These are phyloP conservation scores for Monilinia aucupariae DNA, from an alignment of 2,329 filamentous ascomycete species.

Conservation along the genomic window DNA sequence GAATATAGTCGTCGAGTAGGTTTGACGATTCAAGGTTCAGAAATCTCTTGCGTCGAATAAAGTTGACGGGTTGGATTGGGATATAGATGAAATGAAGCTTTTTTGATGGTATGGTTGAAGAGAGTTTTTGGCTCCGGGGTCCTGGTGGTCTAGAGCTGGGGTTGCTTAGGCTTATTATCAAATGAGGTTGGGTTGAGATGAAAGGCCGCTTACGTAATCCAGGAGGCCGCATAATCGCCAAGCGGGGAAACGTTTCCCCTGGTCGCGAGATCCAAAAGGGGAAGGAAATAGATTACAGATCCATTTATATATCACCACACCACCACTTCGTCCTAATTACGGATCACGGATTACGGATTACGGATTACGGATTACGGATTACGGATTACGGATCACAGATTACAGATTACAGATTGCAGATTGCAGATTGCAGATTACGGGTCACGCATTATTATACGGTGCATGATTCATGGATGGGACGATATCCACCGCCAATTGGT, in stretches of 20 bases:
- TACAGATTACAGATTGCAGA: too few species aligned
- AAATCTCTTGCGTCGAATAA: not conserved
- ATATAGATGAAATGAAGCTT: not conserved
- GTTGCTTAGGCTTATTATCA: too few species aligned
- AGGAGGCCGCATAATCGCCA: not conserved
- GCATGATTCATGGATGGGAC: not conserved
- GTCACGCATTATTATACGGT: too few species aligned
- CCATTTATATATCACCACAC: slow-evolving; percentile 17
- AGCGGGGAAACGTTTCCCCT: not conserved
- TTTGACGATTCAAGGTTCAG: not conserved
- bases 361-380: too few species aligned
- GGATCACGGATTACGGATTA: too few species aligned
- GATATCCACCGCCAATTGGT: slow-evolving; percentile 7
- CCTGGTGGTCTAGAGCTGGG: slow-evolving; percentile 3
- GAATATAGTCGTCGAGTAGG: not conserved
- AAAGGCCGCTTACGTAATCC: slow-evolving; percentile 9
- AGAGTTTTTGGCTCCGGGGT: not conserved
- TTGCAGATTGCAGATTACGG: too few species aligned
- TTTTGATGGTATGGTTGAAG: not conserved
- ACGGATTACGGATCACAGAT: too few species aligned
- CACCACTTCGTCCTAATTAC: slow-evolving; percentile 1
- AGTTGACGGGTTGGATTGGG: not conserved
- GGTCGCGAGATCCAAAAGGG: slow-evolving; percentile 5
- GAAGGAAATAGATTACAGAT: slow-evolving; percentile 15
- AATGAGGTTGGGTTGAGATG: slow-evolving; percentile 8